phyloP scores from a whole-genome alignment of 768 basidiomycete genomes.

The Termitomyces sp. region DNA sequence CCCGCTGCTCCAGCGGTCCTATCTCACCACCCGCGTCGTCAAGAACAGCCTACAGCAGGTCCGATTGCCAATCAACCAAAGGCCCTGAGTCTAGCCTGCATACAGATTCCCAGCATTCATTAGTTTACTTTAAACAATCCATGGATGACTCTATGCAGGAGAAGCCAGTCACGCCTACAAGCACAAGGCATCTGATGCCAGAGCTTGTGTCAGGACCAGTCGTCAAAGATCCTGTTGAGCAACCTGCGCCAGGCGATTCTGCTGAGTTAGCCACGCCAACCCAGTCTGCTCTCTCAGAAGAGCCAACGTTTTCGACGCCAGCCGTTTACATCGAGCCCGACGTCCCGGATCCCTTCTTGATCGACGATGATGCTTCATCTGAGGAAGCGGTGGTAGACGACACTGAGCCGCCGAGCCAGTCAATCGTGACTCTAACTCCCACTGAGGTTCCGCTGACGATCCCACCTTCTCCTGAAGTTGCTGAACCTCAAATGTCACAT shows the following conservation, averaged over 20 bases:
- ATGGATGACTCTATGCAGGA: not conserved
- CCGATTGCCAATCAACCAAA: conserved; percentile 10
- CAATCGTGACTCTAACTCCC: conserved; percentile 24
- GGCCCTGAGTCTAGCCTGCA: not conserved
- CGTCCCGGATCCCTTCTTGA: conserved; percentile 57
- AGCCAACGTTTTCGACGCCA: conserved; percentile 24
- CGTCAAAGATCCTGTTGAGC: conserved; percentile 4
- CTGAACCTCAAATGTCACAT: conserved; percentile 16
- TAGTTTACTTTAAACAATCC: not conserved
- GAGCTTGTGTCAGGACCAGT: not conserved
- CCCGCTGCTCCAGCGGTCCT: conserved; percentile 16
- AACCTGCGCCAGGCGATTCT: not conserved
- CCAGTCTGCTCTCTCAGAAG: conserved; percentile 1
- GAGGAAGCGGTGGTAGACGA: conserved; percentile 30
- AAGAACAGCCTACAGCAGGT: conserved; percentile 14
- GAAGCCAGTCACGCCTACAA: not conserved
- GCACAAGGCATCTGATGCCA: not conserved
- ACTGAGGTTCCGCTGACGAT: conserved; percentile 42
- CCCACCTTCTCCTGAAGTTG: conserved; percentile 21
- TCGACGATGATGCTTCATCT: conserved; percentile 50
- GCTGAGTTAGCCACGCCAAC: not conserved
- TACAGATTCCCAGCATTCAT: conserved; percentile 10
- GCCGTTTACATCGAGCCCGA: conserved; percentile 38
- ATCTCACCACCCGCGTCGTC: conserved; percentile 12
- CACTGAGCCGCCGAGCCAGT: conserved; percentile 18